A percentile compares a stretch with the other conserved stretches of the same genome.
Evolutionary conservation across 805 yeast genomes (phyloP).

Genomic region (Martiniozyma abietophila): DNA sequence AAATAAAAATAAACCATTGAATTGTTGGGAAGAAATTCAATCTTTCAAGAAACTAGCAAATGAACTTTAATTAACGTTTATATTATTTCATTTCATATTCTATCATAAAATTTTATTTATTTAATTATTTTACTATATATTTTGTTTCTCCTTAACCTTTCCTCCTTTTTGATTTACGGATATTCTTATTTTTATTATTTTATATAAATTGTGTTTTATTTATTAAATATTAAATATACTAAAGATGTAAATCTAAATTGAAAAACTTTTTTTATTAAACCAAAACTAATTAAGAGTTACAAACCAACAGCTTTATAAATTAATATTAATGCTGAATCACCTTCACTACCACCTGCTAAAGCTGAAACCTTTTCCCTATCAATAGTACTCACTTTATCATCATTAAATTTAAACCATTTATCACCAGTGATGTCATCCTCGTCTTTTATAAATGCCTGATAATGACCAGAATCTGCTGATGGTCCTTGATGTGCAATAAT

Average conservation of each 20-base stretch:
- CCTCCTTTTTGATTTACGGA: neutral
- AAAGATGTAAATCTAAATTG: no score
- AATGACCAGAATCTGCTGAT: conserved; percentile 95
- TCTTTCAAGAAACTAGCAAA: conserved; percentile 50
- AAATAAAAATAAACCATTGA: conserved; percentile 56
- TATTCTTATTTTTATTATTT: conserved; percentile 1
- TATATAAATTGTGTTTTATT: no score
- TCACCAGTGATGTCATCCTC: conserved; percentile 53
- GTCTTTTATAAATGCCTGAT: conserved; percentile 82
- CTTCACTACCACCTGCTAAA: conserved; percentile 95
- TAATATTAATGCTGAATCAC: conserved; percentile 88
- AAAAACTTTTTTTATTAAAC: conserved; percentile 7
- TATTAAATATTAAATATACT: no score
- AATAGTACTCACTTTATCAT: conserved; percentile 76
- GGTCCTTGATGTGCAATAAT: conserved; percentile 92
- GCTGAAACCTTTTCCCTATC: conserved; percentile 72
- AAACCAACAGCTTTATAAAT: conserved; percentile 78
- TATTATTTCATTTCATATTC: neutral
- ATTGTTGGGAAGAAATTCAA: conserved; percentile 77
- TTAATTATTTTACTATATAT: neutral
- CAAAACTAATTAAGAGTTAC: no score
- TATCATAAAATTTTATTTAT: neutral
- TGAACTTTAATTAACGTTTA: conserved; percentile 6
- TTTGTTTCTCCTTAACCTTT: neutral
- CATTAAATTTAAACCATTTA: conserved; percentile 92